These are phyloP conservation scores for Fusarium xylarioides DNA, from an alignment of 2,329 filamentous ascomycete genomes.

Conservation along the genomic window DNA sequence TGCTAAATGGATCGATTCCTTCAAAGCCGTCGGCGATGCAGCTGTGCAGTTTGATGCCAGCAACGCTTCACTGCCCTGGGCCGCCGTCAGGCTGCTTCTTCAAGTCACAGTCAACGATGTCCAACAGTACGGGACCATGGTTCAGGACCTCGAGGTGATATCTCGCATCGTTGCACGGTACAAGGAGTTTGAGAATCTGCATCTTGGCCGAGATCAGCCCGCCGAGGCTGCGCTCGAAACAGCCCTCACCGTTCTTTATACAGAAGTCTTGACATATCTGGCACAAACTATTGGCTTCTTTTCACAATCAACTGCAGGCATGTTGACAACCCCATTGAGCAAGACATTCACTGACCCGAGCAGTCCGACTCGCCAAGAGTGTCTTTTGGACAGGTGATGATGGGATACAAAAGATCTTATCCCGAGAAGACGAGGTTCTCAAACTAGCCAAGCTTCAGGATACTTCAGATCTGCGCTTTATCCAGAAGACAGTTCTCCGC, in stretches of 20 bases:
- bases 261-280: neutral
- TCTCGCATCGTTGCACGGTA: neutral
- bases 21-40: neutral
- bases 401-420: neutral
- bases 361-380: neutral
- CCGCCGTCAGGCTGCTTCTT: constrained; percentile 4
- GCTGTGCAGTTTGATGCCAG: constrained; percentile 2
- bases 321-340: neutral
- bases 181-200: neutral
- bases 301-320: neutral
- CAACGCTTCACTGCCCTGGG: constrained; percentile 6
- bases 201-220: neutral
- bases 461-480: neutral
- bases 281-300: neutral
- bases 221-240: neutral
- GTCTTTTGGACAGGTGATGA: neutral
- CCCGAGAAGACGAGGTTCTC: neutral
- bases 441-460: neutral
- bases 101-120: neutral
- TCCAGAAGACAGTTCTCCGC: neutral
- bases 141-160: neutral
- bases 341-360: rapidly evolving
- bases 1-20: constrained; percentile 7
- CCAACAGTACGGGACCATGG: neutral
- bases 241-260: neutral